Percentiles rank a stretch among this genome's conserved stretches.
Evolutionary conservation across 2,329 filamentous ascomycete genomes (phyloP).

Genomic region (Fusarium burgessii): DNA sequence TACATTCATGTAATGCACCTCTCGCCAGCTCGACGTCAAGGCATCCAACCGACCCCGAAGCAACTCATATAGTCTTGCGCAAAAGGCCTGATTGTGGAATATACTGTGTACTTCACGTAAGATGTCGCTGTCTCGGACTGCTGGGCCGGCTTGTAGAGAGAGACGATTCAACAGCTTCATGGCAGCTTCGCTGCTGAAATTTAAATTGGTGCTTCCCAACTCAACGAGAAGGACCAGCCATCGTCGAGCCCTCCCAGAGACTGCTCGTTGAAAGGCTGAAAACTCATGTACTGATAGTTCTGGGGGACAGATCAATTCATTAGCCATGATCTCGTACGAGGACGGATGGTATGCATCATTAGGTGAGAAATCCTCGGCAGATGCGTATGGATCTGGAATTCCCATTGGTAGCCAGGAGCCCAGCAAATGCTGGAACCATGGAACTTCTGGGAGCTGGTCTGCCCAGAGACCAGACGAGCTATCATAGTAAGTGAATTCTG

Average conservation of each 20-base stretch:
- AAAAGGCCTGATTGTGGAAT: constrained; percentile 64
- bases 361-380: neutral
- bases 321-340: constrained; percentile 67
- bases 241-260: constrained; percentile 59
- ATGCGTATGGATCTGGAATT: constrained; percentile 30
- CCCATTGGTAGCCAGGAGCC: constrained; percentile 42
- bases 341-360: constrained; percentile 52
- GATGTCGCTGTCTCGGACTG: constrained; percentile 34
- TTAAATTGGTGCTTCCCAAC: constrained; percentile 65
- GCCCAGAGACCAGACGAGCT: constrained; percentile 21
- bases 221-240: constrained; percentile 65
- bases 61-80: constrained; percentile 60
- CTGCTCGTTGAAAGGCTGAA: constrained; percentile 61
- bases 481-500: constrained; percentile 36
- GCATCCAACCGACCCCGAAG: constrained; percentile 56
- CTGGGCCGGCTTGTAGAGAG: constrained; percentile 66
- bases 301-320: constrained; percentile 60
- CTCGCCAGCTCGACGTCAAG: constrained; percentile 68
- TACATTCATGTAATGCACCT: constrained; percentile 68
- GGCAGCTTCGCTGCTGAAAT: constrained; percentile 68
- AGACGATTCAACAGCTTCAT: constrained; percentile 64
- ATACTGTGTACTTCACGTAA: constrained; percentile 62
- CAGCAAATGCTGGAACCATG: constrained; percentile 33
- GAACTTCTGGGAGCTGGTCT: constrained; percentile 4
- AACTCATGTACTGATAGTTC: constrained; percentile 65